phyloP scores from a whole-genome alignment of 495 filamentous ascomycete genomes.

The Xylaria telfairii region DNA sequence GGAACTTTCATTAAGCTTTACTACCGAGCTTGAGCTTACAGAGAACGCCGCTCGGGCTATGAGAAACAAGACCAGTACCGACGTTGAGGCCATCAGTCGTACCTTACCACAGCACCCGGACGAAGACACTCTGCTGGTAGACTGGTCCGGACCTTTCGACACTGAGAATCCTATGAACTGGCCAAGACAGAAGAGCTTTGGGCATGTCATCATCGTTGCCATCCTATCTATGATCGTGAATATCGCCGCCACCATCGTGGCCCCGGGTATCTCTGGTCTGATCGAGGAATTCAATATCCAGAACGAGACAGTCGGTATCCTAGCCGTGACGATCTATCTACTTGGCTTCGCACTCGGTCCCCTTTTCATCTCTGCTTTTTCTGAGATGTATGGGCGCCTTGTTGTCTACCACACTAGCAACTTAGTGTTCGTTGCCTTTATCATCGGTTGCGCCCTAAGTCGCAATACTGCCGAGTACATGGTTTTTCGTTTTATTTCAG shows the following conservation, averaged over 20 bases:
- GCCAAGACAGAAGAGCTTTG: conserved; percentile 46
- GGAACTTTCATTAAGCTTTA: background rate
- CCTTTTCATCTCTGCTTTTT: conserved; percentile 64
- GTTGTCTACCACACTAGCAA: conserved; percentile 62
- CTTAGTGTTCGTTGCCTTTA: conserved; percentile 59
- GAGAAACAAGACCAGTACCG: background rate
- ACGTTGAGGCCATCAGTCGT: background rate
- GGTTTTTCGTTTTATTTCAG: conserved; percentile 64
- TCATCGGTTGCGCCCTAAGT: conserved; percentile 46
- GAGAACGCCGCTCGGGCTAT: background rate
- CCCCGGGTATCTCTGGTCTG: conserved; percentile 58
- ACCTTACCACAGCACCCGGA: background rate
- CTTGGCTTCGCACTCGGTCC: conserved; percentile 71
- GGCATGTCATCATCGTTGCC: conserved; percentile 24
- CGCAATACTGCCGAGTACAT: conserved; percentile 43
- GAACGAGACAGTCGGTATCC: conserved; percentile 52
- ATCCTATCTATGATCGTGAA: conserved; percentile 2
- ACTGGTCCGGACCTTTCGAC: conserved; percentile 62
- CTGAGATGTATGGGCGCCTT: conserved; percentile 67
- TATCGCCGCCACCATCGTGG: conserved; percentile 52
- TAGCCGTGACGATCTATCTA: conserved; percentile 59
- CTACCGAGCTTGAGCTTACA: background rate
- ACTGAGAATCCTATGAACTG: conserved; percentile 60
- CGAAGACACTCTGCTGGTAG: background rate
- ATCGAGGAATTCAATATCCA: conserved; percentile 54